Conservation (phyloP, 805 yeast species). For the Candida nitratophila region DNA sequence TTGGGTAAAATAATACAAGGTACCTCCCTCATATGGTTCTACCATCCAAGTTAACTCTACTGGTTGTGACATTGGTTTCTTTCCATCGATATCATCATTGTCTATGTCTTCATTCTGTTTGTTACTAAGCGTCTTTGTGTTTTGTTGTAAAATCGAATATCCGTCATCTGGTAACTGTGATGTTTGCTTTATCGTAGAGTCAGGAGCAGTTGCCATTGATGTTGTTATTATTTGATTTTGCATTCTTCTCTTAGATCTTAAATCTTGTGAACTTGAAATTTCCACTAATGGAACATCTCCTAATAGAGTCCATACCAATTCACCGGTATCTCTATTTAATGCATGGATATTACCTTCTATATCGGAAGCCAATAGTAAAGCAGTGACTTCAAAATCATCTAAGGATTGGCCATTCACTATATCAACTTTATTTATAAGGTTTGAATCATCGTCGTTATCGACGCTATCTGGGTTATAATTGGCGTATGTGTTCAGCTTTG, state of each 20-base stretch:
- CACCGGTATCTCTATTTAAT: slow-evolving; percentile 67
- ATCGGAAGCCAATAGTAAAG: slow-evolving; percentile 64
- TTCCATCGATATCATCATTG: not conserved
- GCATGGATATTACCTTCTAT: slow-evolving; percentile 87
- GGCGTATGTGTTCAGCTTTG: not conserved
- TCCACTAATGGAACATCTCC: slow-evolving; percentile 57
- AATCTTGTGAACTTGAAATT: slow-evolving; percentile 9
- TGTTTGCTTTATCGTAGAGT: not conserved
- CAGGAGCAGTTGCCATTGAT: not conserved
- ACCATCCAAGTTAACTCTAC: slow-evolving; percentile 64
- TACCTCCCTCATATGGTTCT: slow-evolving; percentile 84
- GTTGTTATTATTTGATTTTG: not conserved
- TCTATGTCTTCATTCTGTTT: not conserved
- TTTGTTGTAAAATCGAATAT: not conserved
- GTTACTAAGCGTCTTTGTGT: not conserved
- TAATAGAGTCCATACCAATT: slow-evolving; percentile 66
- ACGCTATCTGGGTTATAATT: too few relatives aligned
- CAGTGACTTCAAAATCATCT: slow-evolving; percentile 31
- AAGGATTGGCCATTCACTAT: slow-evolving; percentile 5
- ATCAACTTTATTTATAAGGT: not conserved
- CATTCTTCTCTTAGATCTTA: slow-evolving; percentile 1
- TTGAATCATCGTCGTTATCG: too few relatives aligned
- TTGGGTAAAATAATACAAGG: slow-evolving; percentile 71
- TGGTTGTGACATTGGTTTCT: slow-evolving; percentile 10
- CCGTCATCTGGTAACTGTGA: not conserved